phyloP scores from a whole-genome alignment of 148 eudicot genomes.

The Chenopodium album region DNA sequence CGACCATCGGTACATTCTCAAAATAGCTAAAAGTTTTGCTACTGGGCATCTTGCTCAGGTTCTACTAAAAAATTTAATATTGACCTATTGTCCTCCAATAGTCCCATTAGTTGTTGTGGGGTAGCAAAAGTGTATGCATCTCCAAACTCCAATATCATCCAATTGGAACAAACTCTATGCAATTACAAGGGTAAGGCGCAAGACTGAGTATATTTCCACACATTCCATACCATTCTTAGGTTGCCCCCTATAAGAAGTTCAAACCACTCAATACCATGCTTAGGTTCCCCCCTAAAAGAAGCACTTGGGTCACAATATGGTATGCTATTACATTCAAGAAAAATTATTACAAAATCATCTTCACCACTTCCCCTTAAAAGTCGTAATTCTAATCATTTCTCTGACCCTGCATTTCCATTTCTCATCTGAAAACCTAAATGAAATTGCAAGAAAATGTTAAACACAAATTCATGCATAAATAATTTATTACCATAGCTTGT shows the following conservation, averaged over 20 bases:
- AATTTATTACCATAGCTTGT: constrained; percentile 86
- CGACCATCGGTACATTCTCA: background rate
- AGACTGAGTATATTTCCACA: background rate
- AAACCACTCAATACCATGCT: background rate
- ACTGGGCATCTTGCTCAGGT: background rate
- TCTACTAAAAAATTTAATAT: background rate
- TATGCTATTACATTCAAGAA: too few relatives aligned
- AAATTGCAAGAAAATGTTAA: constrained; percentile 1
- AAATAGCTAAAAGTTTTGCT: background rate
- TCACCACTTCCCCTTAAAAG: background rate
- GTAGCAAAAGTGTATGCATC: background rate
- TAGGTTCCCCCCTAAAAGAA: background rate
- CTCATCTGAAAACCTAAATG: constrained; percentile 3
- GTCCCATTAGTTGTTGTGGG: background rate
- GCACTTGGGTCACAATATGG: background rate
- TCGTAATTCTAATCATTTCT: background rate
- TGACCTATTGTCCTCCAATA: background rate
- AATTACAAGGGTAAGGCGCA: background rate
- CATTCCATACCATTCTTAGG: background rate
- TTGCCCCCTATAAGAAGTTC: background rate
- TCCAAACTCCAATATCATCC: background rate
- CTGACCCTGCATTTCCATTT: background rate
- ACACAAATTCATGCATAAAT: constrained; percentile 13
- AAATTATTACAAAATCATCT: background rate
- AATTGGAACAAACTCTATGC: background rate